Conservation (phyloP, 2,329 filamentous ascomycete genomes). For the Cladosporium sp. region DNA sequence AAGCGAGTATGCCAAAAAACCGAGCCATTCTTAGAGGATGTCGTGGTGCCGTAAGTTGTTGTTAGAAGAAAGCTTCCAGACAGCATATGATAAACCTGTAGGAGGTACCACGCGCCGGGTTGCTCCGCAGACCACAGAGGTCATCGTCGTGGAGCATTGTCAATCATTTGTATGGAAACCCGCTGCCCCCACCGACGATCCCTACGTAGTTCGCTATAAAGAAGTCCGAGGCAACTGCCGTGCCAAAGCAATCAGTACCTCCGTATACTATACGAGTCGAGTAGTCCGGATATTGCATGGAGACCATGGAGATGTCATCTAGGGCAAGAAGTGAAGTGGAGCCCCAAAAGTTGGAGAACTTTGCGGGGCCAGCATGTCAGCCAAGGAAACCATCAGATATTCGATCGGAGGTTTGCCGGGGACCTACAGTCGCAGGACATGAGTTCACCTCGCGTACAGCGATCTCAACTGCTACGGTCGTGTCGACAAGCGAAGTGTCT, state of each 20-base stretch:
- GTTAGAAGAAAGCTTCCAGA: not conserved
- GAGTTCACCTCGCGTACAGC: too few species aligned
- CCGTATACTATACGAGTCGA: not conserved
- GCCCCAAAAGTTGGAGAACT: not conserved
- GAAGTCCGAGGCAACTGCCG: not conserved
- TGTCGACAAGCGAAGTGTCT: too few species aligned
- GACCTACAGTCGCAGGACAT: too few species aligned
- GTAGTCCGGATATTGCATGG: not conserved
- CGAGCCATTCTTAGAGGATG: not conserved
- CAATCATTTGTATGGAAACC: not conserved
- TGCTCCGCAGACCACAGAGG: not conserved
- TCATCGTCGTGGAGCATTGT: not conserved
- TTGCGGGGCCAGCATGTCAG: not conserved
- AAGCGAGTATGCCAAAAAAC: not conserved
- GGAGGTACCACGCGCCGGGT: not conserved
- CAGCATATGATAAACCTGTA: too few species aligned
- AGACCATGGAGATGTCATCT: not conserved
- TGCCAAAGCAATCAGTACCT: not conserved
- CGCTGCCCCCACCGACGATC: not conserved
- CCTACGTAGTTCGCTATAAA: not conserved
- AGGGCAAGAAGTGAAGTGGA: not conserved
- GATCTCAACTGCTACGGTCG: too few species aligned
- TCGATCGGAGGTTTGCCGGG: not conserved
- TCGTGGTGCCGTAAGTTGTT: not conserved
- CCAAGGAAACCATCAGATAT: not conserved